Percentiles rank a stretch among this genome's conserved stretches.
These are phyloP conservation scores for Gonapodya prolifera DNA, from an alignment of 192 early-diverging fungal genomes.

Conservation along the genomic window DNA sequence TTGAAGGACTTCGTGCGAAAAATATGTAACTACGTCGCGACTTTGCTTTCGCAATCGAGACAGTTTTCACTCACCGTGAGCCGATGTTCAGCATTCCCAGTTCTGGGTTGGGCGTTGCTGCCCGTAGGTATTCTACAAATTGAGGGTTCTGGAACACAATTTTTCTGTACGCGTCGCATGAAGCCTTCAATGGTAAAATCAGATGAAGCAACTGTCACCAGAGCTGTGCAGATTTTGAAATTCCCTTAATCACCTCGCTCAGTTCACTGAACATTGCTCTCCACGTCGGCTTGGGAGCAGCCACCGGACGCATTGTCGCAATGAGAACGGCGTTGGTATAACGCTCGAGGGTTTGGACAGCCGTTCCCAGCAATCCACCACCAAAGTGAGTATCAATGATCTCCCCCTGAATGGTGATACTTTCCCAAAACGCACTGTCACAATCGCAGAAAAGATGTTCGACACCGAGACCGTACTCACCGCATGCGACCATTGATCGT, in stretches of 20 bases:
- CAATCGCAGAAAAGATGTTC: constrained; percentile 5
- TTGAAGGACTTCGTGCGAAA: constrained; percentile 18
- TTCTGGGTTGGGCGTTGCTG: constrained; percentile 16
- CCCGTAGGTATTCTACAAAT: constrained; percentile 18
- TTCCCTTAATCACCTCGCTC: constrained; percentile 11
- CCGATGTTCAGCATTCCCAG: constrained; percentile 21
- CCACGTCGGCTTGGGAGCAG: constrained; percentile 19
- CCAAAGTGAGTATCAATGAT: constrained; percentile 25
- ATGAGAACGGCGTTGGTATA: constrained; percentile 23
- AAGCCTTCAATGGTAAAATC: no score
- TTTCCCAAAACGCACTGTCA: no score
- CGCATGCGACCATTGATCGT: constrained; percentile 13
- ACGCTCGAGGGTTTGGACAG: constrained; percentile 22
- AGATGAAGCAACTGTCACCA: not conserved
- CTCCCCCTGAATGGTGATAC: constrained; percentile 23
- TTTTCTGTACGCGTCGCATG: constrained; percentile 17
- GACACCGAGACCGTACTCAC: not conserved
- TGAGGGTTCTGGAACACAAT: constrained; percentile 15
- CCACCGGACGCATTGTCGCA: constrained; percentile 16
- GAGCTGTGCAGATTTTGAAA: no score
- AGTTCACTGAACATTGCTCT: constrained; percentile 12
- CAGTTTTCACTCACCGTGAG: no score
- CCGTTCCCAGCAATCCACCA: constrained; percentile 13
- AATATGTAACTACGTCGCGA: no score
- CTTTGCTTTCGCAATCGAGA: no score